A percentile compares a stretch with the other conserved stretches of the same genome.
phyloP scores from a whole-genome alignment of 2,329 filamentous ascomycete genomes.

The Lasiodiplodia sp. region DNA sequence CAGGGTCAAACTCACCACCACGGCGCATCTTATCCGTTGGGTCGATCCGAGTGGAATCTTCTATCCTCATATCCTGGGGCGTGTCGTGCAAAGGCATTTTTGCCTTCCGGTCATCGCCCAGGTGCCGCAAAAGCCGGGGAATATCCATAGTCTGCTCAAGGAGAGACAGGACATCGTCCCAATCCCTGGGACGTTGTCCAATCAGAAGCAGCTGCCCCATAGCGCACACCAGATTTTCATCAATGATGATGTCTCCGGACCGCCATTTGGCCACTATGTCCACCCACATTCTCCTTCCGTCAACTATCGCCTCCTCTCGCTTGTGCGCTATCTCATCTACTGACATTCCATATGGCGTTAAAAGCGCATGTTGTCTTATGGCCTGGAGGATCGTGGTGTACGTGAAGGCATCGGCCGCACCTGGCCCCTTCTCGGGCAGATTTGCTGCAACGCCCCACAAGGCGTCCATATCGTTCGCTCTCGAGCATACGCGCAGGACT shows the following conservation, averaged over 20 bases:
- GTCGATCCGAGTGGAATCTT: constrained; percentile 15
- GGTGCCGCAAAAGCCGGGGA: constrained; percentile 58
- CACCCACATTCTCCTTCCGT: constrained; percentile 79
- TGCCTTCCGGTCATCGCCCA: not conserved
- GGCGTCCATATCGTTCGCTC: constrained; percentile 77
- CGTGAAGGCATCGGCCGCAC: constrained; percentile 73
- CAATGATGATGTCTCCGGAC: constrained; percentile 72
- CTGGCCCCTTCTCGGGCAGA: constrained; percentile 68
- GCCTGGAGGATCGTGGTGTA: constrained; percentile 86
- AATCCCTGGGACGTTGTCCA: constrained; percentile 66
- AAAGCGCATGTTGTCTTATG: constrained; percentile 60
- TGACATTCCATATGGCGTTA: not conserved
- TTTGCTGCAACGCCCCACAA: constrained; percentile 79
- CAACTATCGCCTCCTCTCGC: constrained; percentile 61
- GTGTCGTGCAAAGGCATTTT: constrained; percentile 28
- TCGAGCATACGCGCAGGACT: constrained; percentile 80
- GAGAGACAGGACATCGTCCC: constrained; percentile 75
- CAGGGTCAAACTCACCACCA: constrained; percentile 21
- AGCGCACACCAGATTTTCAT: constrained; percentile 78
- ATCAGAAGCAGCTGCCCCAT: constrained; percentile 82
- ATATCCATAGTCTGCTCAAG: constrained; percentile 85
- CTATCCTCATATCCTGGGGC: constrained; percentile 36
- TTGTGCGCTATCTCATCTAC: constrained; percentile 39
- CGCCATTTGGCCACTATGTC: constrained; percentile 82
- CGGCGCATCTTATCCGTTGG: not conserved